A percentile compares a stretch with the other conserved stretches of the same genome.
These are phyloP conservation scores for Isatis lusitanica DNA, from an alignment of 441 rosid genomes.

Conservation along the genomic window DNA sequence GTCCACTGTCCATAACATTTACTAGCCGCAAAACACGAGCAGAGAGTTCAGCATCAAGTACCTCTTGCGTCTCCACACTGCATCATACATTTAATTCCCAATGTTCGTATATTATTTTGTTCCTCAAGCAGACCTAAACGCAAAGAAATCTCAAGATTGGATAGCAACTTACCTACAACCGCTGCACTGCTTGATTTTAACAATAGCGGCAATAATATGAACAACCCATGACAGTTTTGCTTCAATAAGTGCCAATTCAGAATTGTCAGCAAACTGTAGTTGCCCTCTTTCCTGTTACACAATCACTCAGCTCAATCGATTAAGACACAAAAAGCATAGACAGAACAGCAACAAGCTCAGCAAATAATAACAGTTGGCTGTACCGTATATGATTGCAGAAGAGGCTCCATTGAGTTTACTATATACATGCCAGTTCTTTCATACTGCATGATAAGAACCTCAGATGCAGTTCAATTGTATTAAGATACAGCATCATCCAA, in stretches of 20 bases:
- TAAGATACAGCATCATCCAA: background rate
- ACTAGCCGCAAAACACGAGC: conserved; percentile 95
- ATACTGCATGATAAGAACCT: conserved; percentile 61
- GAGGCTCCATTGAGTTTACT: conserved; percentile 88
- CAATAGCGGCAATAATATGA: conserved; percentile 92
- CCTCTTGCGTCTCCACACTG: conserved; percentile 96
- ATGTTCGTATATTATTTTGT: conserved; percentile 18
- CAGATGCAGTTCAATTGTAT: conserved; percentile 27
- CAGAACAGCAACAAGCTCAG: conserved; percentile 9
- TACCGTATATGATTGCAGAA: conserved; percentile 94
- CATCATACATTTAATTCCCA: conserved; percentile 32
- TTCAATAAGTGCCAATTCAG: conserved; percentile 78
- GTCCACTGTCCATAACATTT: conserved; percentile 90
- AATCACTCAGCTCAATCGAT: conserved; percentile 27
- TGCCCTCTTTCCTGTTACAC: conserved; percentile 75
- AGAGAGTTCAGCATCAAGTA: conserved; percentile 98
- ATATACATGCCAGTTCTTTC: conserved; percentile 82
- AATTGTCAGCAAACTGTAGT: conserved; percentile 56
- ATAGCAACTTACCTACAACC: conserved; percentile 74
- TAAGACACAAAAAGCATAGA: conserved; percentile 8
- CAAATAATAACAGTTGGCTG: conserved; percentile 21
- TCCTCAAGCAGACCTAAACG: conserved; percentile 27
- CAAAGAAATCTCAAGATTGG: conserved; percentile 20
- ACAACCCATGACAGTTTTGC: conserved; percentile 98
- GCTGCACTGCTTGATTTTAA: conserved; percentile 83